Evolutionary conservation across 1,284 basidiomycete genomes (phyloP).

Genomic region (Pascua guehoae): DNA sequence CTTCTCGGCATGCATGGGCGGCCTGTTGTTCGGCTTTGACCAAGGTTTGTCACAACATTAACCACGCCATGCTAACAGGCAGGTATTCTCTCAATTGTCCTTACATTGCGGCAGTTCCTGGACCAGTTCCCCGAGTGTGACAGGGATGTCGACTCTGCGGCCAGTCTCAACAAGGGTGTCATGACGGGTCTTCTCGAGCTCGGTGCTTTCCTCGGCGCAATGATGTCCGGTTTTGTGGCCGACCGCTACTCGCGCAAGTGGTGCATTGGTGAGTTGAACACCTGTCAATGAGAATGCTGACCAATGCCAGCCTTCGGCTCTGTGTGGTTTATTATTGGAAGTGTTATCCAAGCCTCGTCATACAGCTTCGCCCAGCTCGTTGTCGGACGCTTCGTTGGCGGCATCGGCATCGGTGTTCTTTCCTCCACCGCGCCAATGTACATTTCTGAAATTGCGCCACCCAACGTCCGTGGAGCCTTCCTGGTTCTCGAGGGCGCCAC

Average conservation of each 20-base stretch:
- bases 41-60: background rate
- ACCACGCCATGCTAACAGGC: slow-evolving; percentile 17
- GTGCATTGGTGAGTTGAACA: slow-evolving; percentile 14
- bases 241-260: slow-evolving; percentile 30
- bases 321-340: slow-evolving; percentile 25
- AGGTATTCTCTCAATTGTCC: slow-evolving; percentile 35
- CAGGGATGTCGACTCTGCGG: slow-evolving; percentile 5
- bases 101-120: slow-evolving; percentile 35
- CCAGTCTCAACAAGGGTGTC: slow-evolving; percentile 28
- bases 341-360: slow-evolving; percentile 32
- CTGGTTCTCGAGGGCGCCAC: slow-evolving; percentile 71
- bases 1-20: slow-evolving; percentile 25
- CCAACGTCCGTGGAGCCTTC: slow-evolving; percentile 63
- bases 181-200: slow-evolving; percentile 40
- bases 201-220: slow-evolving; percentile 37
- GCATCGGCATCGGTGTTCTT: slow-evolving; percentile 35
- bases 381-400: slow-evolving; percentile 30
- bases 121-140: slow-evolving; percentile 33
- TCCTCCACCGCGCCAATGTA: slow-evolving; percentile 46
- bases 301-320: slow-evolving; percentile 10
- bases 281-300: slow-evolving; percentile 1
- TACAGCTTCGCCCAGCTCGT: slow-evolving; percentile 22
- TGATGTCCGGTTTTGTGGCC: slow-evolving; percentile 27
- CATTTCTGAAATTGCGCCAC: slow-evolving; percentile 39
- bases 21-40: slow-evolving; percentile 21